Evolutionary conservation across 208 protist genomes (phyloP).

Genomic region (Trypanosoma vivax): DNA sequence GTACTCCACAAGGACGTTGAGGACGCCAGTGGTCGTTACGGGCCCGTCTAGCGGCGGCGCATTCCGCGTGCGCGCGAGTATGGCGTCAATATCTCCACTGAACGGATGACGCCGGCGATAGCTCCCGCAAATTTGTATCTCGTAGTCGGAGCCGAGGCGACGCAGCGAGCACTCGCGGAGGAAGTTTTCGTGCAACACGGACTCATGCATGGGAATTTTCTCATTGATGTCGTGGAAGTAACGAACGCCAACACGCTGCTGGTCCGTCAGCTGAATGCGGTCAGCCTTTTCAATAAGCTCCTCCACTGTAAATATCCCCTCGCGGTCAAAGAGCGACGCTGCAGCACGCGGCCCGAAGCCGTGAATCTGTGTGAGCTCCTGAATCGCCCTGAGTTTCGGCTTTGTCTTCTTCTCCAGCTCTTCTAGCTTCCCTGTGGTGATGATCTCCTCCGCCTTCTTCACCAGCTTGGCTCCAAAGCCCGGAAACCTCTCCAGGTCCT

Average conservation of each 20-base stretch:
- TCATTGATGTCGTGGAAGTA: constrained; percentile 91
- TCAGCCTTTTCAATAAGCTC: constrained; percentile 81
- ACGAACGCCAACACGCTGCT: constrained; percentile 79
- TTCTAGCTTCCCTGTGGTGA: constrained; percentile 80
- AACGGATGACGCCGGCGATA: constrained; percentile 82
- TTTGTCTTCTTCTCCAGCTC: constrained; percentile 88
- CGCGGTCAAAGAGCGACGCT: constrained; percentile 77
- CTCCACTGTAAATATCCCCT: constrained; percentile 87
- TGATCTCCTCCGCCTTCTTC: constrained; percentile 89
- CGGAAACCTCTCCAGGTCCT: constrained; percentile 62
- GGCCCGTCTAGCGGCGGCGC: constrained; percentile 51
- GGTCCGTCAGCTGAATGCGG: constrained; percentile 64
- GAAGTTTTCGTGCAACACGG: constrained; percentile 79
- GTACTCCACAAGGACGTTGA: constrained; percentile 54
- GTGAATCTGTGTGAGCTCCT: constrained; percentile 83
- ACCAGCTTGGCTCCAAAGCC: constrained; percentile 77
- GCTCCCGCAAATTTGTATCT: constrained; percentile 81
- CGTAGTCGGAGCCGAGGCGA: constrained; percentile 63
- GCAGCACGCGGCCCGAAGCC: constrained; percentile 82
- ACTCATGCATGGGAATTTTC: constrained; percentile 90
- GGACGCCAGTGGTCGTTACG: constrained; percentile 66
- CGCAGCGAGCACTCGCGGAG: constrained; percentile 50
- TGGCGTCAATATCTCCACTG: constrained; percentile 82
- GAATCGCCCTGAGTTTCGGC: constrained; percentile 85
- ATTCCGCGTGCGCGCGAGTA: constrained; percentile 63